phyloP scores from a whole-genome alignment of 257 asterid species.

The Nicotiana tomentosiformis region DNA sequence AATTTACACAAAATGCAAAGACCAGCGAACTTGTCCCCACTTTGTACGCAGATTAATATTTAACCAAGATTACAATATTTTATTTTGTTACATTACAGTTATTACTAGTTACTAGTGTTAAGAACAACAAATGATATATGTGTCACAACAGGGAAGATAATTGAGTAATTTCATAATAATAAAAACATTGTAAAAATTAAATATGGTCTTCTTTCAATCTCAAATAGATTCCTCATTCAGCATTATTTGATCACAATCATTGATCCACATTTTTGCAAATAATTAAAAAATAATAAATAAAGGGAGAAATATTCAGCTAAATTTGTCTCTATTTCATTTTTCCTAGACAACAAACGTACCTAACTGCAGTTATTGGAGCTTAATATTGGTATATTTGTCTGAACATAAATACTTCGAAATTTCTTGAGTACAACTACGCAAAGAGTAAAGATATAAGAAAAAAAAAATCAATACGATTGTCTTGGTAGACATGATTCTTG shows the following conservation, averaged over 20 bases:
- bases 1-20: too few species aligned
- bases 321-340: not conserved
- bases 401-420: not conserved
- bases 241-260: not conserved
- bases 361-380: not conserved
- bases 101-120: too few species aligned
- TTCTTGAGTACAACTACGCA: not conserved
- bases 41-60: too few species aligned
- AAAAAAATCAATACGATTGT: too few species aligned
- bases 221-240: not conserved
- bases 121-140: too few species aligned
- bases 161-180: too few species aligned
- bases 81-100: too few species aligned
- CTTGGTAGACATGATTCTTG: too few species aligned
- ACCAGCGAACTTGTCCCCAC: too few species aligned
- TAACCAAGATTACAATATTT: too few species aligned
- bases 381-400: not conserved
- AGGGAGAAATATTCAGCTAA: not conserved
- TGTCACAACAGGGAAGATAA: too few species aligned
- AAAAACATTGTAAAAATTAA: too few species aligned
- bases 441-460: not conserved
- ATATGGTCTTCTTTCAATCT: conserved; percentile 17
- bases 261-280: not conserved
- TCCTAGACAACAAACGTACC: not conserved
- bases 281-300: not conserved